These are phyloP conservation scores for Exophiala bonariae DNA, from an alignment of 2,329 filamentous ascomycete species.

Conservation along the genomic window DNA sequence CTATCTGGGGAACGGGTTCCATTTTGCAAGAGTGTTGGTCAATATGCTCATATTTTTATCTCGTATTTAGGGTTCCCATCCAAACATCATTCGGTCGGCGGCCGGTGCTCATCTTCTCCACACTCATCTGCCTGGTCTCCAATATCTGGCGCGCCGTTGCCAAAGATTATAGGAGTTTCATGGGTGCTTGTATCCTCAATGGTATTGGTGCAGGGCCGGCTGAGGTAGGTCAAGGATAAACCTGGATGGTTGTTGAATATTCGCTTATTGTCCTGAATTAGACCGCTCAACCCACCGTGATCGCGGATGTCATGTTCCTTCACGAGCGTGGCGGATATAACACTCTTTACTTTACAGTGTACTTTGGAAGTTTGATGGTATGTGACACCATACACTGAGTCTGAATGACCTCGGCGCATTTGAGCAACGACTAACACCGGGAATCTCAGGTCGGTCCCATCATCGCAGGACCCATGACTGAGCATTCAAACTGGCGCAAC, in stretches of 20 bases:
- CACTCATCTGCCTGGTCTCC: conserved; percentile 53
- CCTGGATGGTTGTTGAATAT: background rate
- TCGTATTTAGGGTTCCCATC: conserved; percentile 53
- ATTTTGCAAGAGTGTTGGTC: too few species aligned
- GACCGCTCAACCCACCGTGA: conserved; percentile 62
- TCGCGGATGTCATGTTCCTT: conserved; percentile 65
- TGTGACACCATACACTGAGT: conserved; percentile 22
- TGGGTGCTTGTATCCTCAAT: conserved; percentile 64
- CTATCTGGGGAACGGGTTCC: too few species aligned
- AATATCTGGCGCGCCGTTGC: conserved; percentile 61
- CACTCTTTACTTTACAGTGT: conserved; percentile 61
- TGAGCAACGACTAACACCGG: conserved; percentile 2
- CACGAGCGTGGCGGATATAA: conserved; percentile 65
- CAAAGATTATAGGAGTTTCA: conserved; percentile 60
- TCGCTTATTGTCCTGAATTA: conserved; percentile 12
- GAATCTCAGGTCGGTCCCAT: conserved; percentile 51
- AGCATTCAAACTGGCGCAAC: conserved; percentile 58
- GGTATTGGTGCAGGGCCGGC: conserved; percentile 63
- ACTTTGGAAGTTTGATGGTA: conserved; percentile 64
- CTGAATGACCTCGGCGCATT: conserved; percentile 4
- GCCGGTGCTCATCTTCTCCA: conserved; percentile 54
- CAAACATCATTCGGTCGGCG: conserved; percentile 57
- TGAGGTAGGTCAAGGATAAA: conserved; percentile 40
- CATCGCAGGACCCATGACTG: conserved; percentile 61
- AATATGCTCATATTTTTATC: too few species aligned